Conservation (phyloP, 2,329 filamentous ascomycete species). For the Samsoniella hepiali region DNA sequence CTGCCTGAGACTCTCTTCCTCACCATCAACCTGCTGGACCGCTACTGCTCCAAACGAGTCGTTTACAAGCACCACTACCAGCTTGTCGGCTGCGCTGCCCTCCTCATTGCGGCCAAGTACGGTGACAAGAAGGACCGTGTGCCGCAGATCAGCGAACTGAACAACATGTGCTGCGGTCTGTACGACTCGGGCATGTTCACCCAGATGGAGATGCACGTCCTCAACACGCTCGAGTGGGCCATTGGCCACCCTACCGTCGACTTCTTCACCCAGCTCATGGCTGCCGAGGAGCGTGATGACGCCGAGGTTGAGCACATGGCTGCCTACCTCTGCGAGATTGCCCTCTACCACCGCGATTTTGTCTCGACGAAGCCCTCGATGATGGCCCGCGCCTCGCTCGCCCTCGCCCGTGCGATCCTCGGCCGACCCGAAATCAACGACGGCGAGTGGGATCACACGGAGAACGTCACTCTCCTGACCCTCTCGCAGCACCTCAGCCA, state of each 20-base stretch:
- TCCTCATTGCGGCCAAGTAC: slow-evolving; percentile 97
- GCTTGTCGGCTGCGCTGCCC: slow-evolving; percentile 89
- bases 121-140: slow-evolving; percentile 98
- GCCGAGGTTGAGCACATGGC: slow-evolving; percentile 92
- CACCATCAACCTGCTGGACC: slow-evolving; percentile 91
- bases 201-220: slow-evolving; percentile 99
- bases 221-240: slow-evolving; percentile 95
- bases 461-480: slow-evolving; percentile 62
- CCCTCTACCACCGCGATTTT: slow-evolving; percentile 94
- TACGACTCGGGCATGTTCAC: slow-evolving; percentile 99
- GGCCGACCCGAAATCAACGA: slow-evolving; percentile 73
- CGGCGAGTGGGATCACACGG: slow-evolving; percentile 71
- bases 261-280: slow-evolving; percentile 83
- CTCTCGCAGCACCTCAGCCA: slow-evolving; percentile 59
- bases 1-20: slow-evolving; percentile 94
- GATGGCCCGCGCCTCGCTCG: slow-evolving; percentile 83
- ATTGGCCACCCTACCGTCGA: slow-evolving; percentile 96
- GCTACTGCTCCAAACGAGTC: slow-evolving; percentile 95
- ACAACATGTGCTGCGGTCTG: slow-evolving; percentile 98
- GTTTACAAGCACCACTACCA: slow-evolving; percentile 99
- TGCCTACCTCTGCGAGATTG: slow-evolving; percentile 90
- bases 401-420: slow-evolving; percentile 81
- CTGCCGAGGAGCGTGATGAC: slow-evolving; percentile 75
- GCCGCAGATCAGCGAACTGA: slow-evolving; percentile 93
- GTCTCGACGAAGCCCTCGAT: slow-evolving; percentile 88